Base-by-base conservation (phyloP, 352 stramenopile genomes). In the Peronosclerospora sorghi region DNA sequence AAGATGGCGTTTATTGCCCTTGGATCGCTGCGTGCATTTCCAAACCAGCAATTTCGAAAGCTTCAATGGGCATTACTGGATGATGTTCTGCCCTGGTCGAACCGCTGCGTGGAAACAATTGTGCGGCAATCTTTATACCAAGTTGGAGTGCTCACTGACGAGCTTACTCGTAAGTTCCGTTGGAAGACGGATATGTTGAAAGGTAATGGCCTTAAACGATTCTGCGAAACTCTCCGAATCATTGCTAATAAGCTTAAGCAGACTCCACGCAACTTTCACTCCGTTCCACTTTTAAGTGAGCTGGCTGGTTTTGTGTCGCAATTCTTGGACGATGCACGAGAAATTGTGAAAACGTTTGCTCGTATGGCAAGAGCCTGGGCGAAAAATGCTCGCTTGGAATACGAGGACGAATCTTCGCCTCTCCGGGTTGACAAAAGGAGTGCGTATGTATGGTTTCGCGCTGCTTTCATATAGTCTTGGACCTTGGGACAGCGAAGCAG, bases 11-110 rank as follows among this genome's bases (percentile, higher is more conserved):
- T 68, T 19, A 57, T 72, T 27, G 41, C 46, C 7, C 45, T 81
- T 7, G 70, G 54, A 5, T 54, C 54, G 2, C 23, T 84, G 1
- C 62, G 73, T 8, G 59, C 69, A n/a, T 74, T 64, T 13, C 59
- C 73, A 2, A 60, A 79, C 21, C 65, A 74, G 36, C 67, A 84
- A 26, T 48, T 65, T 4, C 59, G 63, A 1, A 74, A 72, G n/a
- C 9, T 86, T 17, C 57, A 66, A 12, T 65, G 51, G 0, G 56
- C 59, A 9, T 19, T 85, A 7, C 30, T 71, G 24, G 52, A 65
- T 14, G 62, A 81, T 21, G 13, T 39, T 0, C 23, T 85, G 14
- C 67, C 59, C 7, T 82, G 69, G 69, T 60, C 51, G 0, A 48
- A 74, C 14, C 8, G 39, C 2, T 55, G 50, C 14, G 67, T 85